A percentile compares a stretch with the other conserved stretches of the same genome.
Evolutionary conservation across 2,329 filamentous ascomycete species (phyloP).

Genomic region (Onygenales sp.): DNA sequence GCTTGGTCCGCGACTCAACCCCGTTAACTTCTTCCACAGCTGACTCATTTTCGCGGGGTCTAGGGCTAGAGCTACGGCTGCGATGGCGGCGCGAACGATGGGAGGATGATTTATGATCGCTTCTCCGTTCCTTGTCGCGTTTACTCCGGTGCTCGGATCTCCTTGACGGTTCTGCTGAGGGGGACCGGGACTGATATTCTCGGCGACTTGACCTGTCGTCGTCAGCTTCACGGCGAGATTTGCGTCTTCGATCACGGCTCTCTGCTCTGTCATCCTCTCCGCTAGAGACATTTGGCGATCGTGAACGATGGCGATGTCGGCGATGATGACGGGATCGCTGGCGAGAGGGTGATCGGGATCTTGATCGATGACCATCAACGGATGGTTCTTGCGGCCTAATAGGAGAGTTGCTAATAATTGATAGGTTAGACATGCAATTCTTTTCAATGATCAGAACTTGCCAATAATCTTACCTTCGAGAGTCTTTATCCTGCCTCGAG

Average conservation of each 20-base stretch:
- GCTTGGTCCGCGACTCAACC: constrained; percentile 17
- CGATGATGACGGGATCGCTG: constrained; percentile 40
- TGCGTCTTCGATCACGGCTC: constrained; percentile 21
- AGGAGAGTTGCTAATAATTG: constrained; percentile 12
- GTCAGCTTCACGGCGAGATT: constrained; percentile 30
- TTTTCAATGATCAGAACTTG: neutral
- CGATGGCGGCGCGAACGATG: constrained; percentile 44
- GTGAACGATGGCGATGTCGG: constrained; percentile 44
- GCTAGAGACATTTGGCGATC: constrained; percentile 23
- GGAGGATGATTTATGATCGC: constrained; percentile 31
- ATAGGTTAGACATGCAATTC: constrained; percentile 8
- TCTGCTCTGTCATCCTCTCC: constrained; percentile 27
- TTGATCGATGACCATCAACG: constrained; percentile 16
- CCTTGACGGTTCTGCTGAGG: constrained; percentile 51
- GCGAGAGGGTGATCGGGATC: constrained; percentile 20
- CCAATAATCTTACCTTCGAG: constrained; percentile 21
- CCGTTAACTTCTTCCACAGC: neutral
- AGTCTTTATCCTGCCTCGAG: constrained; percentile 9
- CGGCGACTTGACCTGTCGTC: constrained; percentile 27
- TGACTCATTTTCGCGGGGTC: constrained; percentile 14
- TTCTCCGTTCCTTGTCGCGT: constrained; percentile 44
- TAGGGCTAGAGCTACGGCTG: constrained; percentile 27
- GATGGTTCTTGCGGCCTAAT: constrained; percentile 29
- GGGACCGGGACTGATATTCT: constrained; percentile 51
- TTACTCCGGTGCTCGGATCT: constrained; percentile 53